phyloP scores from a whole-genome alignment of 83 land plant species.

The Picea engelmannii region DNA sequence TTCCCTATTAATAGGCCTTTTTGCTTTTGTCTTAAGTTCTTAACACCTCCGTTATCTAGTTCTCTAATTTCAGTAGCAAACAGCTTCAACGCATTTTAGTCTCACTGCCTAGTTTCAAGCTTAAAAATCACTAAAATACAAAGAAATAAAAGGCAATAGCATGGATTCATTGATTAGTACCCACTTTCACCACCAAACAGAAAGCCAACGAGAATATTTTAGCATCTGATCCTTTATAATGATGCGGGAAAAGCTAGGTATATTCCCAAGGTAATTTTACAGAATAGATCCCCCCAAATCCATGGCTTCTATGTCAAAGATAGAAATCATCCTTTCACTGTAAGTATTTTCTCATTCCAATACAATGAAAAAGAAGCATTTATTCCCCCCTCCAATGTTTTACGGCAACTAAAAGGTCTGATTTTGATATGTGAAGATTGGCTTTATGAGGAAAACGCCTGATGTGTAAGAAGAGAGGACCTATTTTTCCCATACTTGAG shows the following conservation, averaged over 20 bases:
- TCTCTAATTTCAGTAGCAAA: no score
- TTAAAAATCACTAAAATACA: no score
- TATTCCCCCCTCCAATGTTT: neutral
- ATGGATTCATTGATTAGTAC: neutral
- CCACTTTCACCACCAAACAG: neutral
- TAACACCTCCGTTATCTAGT: no score
- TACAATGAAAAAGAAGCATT: neutral
- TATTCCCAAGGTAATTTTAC: neutral
- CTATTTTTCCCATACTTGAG: constrained; percentile 58
- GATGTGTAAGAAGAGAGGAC: neutral
- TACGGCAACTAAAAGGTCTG: neutral
- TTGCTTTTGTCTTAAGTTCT: no score
- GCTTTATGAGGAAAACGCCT: constrained; percentile 2
- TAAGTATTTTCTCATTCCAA: neutral
- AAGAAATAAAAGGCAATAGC: neutral
- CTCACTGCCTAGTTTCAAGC: no score
- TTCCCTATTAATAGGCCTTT: no score
- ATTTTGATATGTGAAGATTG: neutral
- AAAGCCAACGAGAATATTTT: neutral
- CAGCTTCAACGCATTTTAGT: no score
- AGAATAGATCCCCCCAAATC: neutral
- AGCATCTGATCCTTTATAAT: neutral
- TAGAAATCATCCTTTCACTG: neutral
- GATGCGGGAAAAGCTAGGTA: neutral
- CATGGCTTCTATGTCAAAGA: neutral